Conservation (phyloP, 805 yeast species). For the Candida fluviatilis region DNA sequence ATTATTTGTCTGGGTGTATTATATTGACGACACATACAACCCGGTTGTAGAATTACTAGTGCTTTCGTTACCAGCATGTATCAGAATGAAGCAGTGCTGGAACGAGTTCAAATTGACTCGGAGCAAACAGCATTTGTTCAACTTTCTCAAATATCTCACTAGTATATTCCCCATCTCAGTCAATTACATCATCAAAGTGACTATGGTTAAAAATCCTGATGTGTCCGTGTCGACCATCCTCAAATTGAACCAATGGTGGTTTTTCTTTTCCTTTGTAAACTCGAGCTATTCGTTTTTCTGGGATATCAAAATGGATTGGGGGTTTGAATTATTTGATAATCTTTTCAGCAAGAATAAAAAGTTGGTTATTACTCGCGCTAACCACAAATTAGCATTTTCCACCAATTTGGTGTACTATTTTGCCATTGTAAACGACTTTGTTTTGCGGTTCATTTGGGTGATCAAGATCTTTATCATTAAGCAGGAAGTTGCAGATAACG, state of each 20-base stretch:
- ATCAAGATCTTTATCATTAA: constrained; percentile 44
- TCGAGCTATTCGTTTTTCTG: constrained; percentile 79
- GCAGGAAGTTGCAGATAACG: constrained; percentile 15
- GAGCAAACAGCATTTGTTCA: constrained; percentile 56
- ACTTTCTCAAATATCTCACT: constrained; percentile 71
- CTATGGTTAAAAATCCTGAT: constrained; percentile 9
- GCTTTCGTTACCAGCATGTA: constrained; percentile 56
- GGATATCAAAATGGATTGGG: constrained; percentile 93
- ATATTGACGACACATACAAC: constrained; percentile 30
- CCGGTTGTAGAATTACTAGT: constrained; percentile 25
- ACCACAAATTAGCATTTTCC: constrained; percentile 21
- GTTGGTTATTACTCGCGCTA: constrained; percentile 14
- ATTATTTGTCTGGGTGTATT: constrained; percentile 45
- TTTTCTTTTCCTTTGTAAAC: constrained; percentile 47
- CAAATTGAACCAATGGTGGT: constrained; percentile 39
- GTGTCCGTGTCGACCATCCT: constrained; percentile 14
- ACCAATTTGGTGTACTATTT: constrained; percentile 41
- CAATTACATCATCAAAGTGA: constrained; percentile 22
- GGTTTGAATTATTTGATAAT: constrained; percentile 48
- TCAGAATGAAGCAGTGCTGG: constrained; percentile 80
- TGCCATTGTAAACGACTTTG: constrained; percentile 59
- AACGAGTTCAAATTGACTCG: constrained; percentile 55
- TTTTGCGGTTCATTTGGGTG: constrained; percentile 75
- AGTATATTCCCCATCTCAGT: constrained; percentile 41
- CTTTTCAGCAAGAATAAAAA: constrained; percentile 13